Percentiles rank a stretch among this genome's conserved stretches.
These are phyloP conservation scores for Pseudocercospora macadamiae DNA, from an alignment of 2,329 filamentous ascomycete species.

Conservation along the genomic window DNA sequence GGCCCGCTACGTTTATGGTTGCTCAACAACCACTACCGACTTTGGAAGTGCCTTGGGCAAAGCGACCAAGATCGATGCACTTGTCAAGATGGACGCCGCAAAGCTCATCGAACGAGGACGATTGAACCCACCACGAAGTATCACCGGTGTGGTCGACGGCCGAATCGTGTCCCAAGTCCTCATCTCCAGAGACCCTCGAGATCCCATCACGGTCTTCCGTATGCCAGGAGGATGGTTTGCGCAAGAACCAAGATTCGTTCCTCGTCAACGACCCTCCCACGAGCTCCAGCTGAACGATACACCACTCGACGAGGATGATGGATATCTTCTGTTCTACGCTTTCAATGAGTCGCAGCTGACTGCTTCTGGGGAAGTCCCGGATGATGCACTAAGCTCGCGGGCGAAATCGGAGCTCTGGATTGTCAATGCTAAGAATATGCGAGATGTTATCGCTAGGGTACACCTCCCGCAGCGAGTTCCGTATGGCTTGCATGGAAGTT, in stretches of 20 bases:
- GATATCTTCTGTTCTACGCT: conserved; percentile 69
- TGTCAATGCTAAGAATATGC: conserved; percentile 66
- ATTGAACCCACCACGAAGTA: conserved; percentile 34
- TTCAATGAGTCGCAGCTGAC: conserved; percentile 68
- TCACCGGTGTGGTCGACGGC: conserved; percentile 66
- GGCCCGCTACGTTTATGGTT: conserved; percentile 68
- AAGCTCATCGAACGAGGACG: conserved; percentile 58
- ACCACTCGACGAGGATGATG: conserved; percentile 61
- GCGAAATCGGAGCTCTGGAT: conserved; percentile 68
- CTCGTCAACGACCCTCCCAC: conserved; percentile 61
- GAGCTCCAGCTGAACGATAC: conserved; percentile 24
- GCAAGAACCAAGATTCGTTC: conserved; percentile 69
- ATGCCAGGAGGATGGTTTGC: conserved; percentile 65
- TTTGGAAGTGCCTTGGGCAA: conserved; percentile 65
- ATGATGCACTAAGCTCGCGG: conserved; percentile 37
- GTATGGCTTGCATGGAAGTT: conserved; percentile 68
- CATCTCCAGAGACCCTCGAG: conserved; percentile 41
- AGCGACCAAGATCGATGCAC: conserved; percentile 66
- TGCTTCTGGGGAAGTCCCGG: conserved; percentile 34
- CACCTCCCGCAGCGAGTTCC: conserved; percentile 67
- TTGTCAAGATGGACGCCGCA: conserved; percentile 64
- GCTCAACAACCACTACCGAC: conserved; percentile 60
- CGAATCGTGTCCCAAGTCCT: conserved; percentile 59
- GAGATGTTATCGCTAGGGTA: conserved; percentile 60
- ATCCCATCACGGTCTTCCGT: conserved; percentile 62